Conservation (phyloP, 345 rosid species). For the Aurinia saxatilis region DNA sequence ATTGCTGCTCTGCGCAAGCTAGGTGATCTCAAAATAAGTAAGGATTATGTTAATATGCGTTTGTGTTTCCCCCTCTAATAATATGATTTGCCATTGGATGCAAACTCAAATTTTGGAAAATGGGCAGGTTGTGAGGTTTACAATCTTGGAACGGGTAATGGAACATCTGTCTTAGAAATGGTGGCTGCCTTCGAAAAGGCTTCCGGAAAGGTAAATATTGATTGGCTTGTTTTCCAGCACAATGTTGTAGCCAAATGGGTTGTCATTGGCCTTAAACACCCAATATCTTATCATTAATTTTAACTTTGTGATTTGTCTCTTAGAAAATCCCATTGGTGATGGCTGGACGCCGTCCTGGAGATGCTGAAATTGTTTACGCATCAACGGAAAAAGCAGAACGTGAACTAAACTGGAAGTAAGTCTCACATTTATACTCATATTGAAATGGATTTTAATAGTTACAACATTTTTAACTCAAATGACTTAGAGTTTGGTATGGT, state of each 20-base stretch:
- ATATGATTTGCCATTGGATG: background rate
- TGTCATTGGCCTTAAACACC: background rate
- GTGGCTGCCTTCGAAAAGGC: constrained; percentile 94
- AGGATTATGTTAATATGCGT: background rate
- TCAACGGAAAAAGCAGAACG: constrained; percentile 72
- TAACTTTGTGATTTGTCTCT: background rate
- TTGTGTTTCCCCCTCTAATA: background rate
- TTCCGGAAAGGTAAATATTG: constrained; percentile 65
- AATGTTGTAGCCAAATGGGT: background rate
- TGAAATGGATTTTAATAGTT: too few species aligned
- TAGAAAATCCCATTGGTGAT: constrained; percentile 79
- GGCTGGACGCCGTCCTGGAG: constrained; percentile 86
- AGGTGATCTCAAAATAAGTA: constrained; percentile 59
- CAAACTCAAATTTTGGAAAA: background rate
- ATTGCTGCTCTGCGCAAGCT: constrained; percentile 83
- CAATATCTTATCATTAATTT: background rate
- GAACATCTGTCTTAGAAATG: constrained; percentile 95
- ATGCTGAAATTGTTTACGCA: constrained; percentile 80
- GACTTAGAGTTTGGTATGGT: constrained; percentile 9
- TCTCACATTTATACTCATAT: background rate
- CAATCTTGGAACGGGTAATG: constrained; percentile 95
- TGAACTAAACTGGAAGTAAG: constrained; percentile 93
- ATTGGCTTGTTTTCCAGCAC: background rate
- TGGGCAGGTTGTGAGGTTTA: constrained; percentile 82
- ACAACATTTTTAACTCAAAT: too few species aligned